Percentiles rank a stretch among this genome's conserved stretches.
These are phyloP conservation scores for Musa schizocarpa DNA, from an alignment of 176 grass and related monocot species.

Conservation along the genomic window DNA sequence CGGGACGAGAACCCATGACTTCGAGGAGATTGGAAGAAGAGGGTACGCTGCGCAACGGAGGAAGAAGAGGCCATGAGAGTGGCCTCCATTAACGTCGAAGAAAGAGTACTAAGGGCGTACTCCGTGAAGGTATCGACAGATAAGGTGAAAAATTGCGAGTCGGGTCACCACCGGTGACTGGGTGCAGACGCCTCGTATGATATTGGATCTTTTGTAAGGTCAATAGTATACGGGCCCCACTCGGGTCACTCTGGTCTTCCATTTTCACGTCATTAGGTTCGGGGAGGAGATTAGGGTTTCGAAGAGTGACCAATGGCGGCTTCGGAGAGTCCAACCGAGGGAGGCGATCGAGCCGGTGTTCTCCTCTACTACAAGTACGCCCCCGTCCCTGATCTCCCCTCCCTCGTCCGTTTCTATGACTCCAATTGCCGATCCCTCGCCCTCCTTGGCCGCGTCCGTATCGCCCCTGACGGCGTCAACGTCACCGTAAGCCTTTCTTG, in stretches of 20 bases:
- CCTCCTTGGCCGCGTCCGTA: constrained; percentile 77
- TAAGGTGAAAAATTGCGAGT: constrained; percentile 2
- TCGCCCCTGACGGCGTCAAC: constrained; percentile 80
- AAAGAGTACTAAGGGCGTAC: neutral
- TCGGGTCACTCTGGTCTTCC: too few species aligned
- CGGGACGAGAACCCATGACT: neutral
- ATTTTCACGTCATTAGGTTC: too few species aligned
- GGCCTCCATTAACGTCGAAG: neutral
- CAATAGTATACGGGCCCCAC: too few species aligned
- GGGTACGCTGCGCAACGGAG: neutral
- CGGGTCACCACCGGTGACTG: neutral
- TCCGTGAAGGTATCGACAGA: neutral
- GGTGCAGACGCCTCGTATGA: too few species aligned
- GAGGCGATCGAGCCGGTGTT: constrained; percentile 37
- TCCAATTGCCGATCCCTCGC: constrained; percentile 41
- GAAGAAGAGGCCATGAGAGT: constrained; percentile 5
- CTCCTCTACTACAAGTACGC: constrained; percentile 94
- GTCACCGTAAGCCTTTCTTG: constrained; percentile 40
- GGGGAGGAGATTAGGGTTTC: neutral
- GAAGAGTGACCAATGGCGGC: neutral
- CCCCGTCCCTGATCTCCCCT: constrained; percentile 43
- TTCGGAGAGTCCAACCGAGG: neutral
- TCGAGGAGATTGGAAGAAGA: constrained; percentile 2
- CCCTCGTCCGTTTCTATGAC: constrained; percentile 58
- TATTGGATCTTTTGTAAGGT: too few species aligned